Evolutionary conservation across 1,284 basidiomycete species (phyloP).

Genomic region (Cryptococcus deneoformans): DNA sequence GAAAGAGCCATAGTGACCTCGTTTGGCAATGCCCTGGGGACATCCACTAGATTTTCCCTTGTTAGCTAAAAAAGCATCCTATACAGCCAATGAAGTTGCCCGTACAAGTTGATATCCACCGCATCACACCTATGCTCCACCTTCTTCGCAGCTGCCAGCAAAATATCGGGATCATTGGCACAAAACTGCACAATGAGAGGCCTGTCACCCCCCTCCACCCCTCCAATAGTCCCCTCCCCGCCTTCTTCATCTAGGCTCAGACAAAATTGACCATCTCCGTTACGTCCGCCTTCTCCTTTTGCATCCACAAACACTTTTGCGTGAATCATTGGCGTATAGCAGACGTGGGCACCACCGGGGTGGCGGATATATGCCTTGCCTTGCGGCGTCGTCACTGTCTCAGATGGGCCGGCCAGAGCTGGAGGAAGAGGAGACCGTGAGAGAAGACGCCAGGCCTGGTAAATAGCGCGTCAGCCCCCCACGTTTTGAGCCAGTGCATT

Average conservation of each 20-base stretch:
- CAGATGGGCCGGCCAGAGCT: slow-evolving; percentile 23
- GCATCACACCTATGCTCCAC: slow-evolving; percentile 80
- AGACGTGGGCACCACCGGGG: slow-evolving; percentile 58
- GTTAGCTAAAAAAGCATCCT: not conserved
- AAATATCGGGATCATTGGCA: slow-evolving; percentile 76
- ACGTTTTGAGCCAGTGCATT: not conserved
- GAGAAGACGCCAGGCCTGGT: slow-evolving; percentile 84
- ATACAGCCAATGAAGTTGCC: not conserved
- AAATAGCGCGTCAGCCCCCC: not conserved
- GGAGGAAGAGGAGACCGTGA: slow-evolving; percentile 71
- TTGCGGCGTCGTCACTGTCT: slow-evolving; percentile 17
- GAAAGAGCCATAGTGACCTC: slow-evolving; percentile 85
- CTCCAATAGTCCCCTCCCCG: slow-evolving; percentile 33
- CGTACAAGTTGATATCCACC: slow-evolving; percentile 83
- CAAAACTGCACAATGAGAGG: slow-evolving; percentile 93
- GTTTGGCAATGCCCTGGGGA: slow-evolving; percentile 90
- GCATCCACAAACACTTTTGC: slow-evolving; percentile 74
- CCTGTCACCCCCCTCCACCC: slow-evolving; percentile 58
- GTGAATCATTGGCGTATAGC: slow-evolving; percentile 98
- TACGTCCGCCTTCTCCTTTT: slow-evolving; percentile 19
- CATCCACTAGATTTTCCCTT: slow-evolving; percentile 58
- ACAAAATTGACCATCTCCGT: slow-evolving; percentile 63
- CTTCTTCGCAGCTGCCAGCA: slow-evolving; percentile 70
- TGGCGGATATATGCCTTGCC: slow-evolving; percentile 23
- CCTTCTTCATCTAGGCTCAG: slow-evolving; percentile 55